Evolutionary conservation across 129 eudicot genomes (phyloP).

Genomic region (Deinandra increscens): DNA sequence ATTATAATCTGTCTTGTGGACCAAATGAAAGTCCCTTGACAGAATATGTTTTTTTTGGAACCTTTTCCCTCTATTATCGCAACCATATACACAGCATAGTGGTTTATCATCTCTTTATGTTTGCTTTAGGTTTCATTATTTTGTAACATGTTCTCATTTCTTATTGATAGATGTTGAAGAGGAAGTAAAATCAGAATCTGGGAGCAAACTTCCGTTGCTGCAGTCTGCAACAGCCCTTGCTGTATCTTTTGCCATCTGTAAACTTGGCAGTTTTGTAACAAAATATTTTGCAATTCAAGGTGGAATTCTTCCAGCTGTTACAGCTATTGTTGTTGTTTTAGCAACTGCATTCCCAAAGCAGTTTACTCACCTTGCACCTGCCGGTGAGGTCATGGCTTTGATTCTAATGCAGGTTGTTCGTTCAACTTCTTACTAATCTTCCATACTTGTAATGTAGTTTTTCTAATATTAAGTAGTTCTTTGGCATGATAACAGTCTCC

Average conservation of each 20-base stretch:
- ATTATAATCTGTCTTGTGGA: background rate
- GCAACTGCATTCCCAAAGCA: constrained; percentile 78
- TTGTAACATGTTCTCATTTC: background rate
- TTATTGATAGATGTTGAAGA: constrained; percentile 41
- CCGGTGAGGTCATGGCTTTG: constrained; percentile 85
- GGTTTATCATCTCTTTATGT: background rate
- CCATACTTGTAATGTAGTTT: background rate
- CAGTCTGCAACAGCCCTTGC: constrained; percentile 74
- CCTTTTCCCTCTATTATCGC: background rate
- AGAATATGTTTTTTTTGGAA: background rate
- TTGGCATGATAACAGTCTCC: background rate
- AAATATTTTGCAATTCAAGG: constrained; percentile 68
- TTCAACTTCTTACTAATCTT: constrained; percentile 14
- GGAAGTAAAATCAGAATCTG: constrained; percentile 42
- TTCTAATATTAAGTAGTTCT: background rate
- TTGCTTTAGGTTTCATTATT: constrained; percentile 9
- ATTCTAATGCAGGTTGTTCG: constrained; percentile 80
- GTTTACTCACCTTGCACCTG: constrained; percentile 75
- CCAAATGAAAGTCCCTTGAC: background rate
- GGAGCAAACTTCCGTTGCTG: constrained; percentile 62
- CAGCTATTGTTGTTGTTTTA: constrained; percentile 67
- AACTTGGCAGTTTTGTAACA: constrained; percentile 51
- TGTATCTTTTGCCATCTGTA: constrained; percentile 71
- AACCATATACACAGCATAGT: background rate
- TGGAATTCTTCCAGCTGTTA: constrained; percentile 81